Evolutionary conservation across 257 asterid species (phyloP).

Genomic region (Solanum commersonii): DNA sequence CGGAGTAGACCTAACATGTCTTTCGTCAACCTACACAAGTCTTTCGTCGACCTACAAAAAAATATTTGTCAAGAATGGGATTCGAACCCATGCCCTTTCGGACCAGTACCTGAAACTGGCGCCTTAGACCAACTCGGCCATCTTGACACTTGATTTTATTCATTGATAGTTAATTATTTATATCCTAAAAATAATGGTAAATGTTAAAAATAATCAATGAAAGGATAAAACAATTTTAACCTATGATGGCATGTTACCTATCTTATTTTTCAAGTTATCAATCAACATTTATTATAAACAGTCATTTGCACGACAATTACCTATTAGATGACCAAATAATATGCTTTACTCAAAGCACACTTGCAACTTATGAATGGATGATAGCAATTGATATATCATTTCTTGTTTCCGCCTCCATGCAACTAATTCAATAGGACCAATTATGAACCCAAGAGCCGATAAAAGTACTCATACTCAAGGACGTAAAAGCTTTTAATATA

Average conservation of each 20-base stretch:
- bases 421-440: not conserved
- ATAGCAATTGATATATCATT: no score
- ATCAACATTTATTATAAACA: not conserved
- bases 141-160: not conserved
- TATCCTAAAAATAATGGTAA: not conserved
- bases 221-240: not conserved
- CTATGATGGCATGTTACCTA: not conserved
- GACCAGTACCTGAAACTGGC: constrained; percentile 1
- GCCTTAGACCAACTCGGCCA: constrained; percentile 6
- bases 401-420: no score
- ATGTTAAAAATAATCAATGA: not conserved
- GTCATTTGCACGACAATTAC: not conserved
- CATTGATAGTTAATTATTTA: no score
- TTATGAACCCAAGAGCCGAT: not conserved
- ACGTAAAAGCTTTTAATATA: not conserved
- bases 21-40: no score
- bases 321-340: not conserved
- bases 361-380: not conserved
- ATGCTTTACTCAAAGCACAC: not conserved
- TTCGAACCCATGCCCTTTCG: constrained; percentile 1
- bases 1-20: no score
- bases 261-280: not conserved
- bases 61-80: not conserved
- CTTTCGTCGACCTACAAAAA: not conserved
- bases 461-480: not conserved